phyloP scores from a whole-genome alignment of 805 yeast genomes.

The Wickerhamiella parazyma region DNA sequence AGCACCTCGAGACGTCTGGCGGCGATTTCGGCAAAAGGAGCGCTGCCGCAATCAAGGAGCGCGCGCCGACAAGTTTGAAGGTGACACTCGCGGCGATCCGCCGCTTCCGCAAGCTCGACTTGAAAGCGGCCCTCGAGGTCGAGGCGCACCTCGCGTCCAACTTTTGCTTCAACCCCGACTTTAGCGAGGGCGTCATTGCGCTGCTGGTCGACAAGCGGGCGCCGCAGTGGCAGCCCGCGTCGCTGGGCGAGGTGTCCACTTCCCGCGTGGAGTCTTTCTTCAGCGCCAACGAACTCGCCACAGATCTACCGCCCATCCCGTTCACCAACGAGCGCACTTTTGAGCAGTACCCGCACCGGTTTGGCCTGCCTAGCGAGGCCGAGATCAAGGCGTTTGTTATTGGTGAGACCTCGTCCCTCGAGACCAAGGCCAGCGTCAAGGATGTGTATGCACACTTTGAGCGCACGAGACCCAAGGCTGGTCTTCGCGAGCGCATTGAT shows the following conservation, averaged over 20 bases:
- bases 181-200: slow-evolving; percentile 38
- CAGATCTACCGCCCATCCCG: slow-evolving; percentile 19
- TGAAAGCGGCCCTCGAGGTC: slow-evolving; percentile 51
- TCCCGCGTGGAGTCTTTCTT: slow-evolving; percentile 22
- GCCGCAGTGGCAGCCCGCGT: slow-evolving; percentile 39
- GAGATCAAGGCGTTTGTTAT: slow-evolving; percentile 53
- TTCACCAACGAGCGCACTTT: slow-evolving; percentile 27
- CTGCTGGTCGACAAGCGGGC: slow-evolving; percentile 39
- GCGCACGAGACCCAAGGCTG: slow-evolving; percentile 32
- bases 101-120: slow-evolving; percentile 42
- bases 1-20: slow-evolving; percentile 39
- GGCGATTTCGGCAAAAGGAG: slow-evolving; percentile 54
- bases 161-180: slow-evolving; percentile 52
- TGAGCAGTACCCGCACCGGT: slow-evolving; percentile 44
- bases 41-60: slow-evolving; percentile 40
- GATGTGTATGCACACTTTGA: slow-evolving; percentile 58
- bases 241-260: slow-evolving; percentile 27
- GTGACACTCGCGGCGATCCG: slow-evolving; percentile 57
- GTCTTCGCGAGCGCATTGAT: slow-evolving; percentile 47
- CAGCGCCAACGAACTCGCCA: slow-evolving; percentile 22
- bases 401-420: slow-evolving; percentile 55
- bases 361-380: slow-evolving; percentile 66
- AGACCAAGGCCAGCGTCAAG: slow-evolving; percentile 51
- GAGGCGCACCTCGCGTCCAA: slow-evolving; percentile 70
- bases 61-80: slow-evolving; percentile 69